Evolutionary conservation across 2,329 filamentous ascomycete species (phyloP).

Genomic region (Aspergillus pseudotamarii): DNA sequence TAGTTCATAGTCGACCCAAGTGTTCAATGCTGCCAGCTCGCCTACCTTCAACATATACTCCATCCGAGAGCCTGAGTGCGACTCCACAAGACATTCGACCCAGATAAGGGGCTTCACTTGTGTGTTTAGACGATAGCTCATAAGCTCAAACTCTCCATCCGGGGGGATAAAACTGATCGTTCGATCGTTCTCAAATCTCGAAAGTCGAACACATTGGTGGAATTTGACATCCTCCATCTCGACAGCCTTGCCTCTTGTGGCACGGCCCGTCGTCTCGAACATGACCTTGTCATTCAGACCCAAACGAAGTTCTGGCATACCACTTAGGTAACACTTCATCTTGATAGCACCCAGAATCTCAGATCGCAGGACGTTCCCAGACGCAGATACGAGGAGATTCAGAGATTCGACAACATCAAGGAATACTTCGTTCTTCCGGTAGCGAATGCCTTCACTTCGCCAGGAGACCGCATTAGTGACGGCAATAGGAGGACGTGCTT

Average conservation of each 20-base stretch:
- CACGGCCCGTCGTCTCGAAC: slow-evolving; percentile 96
- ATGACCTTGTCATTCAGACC: slow-evolving; percentile 99
- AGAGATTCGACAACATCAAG: slow-evolving; percentile 95
- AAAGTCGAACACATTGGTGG: slow-evolving; percentile 94
- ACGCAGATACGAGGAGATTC: slow-evolving; percentile 91
- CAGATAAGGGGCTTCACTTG: slow-evolving; percentile 98
- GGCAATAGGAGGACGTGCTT: slow-evolving; percentile 92
- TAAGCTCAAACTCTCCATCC: slow-evolving; percentile 97
- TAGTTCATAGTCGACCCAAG: not conserved
- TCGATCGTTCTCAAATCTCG: slow-evolving; percentile 95
- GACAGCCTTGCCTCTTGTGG: slow-evolving; percentile 92
- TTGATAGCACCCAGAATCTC: slow-evolving; percentile 97
- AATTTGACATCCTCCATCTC: slow-evolving; percentile 99
- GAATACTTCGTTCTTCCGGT: slow-evolving; percentile 99
- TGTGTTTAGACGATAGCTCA: slow-evolving; percentile 98
- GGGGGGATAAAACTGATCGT: slow-evolving; percentile 99
- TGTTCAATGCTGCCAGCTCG: not conserved
- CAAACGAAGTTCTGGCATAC: slow-evolving; percentile 93
- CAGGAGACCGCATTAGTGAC: slow-evolving; percentile 98
- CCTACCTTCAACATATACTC: slow-evolving; percentile 94
- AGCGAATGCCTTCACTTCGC: slow-evolving; percentile 96
- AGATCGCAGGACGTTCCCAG: slow-evolving; percentile 91
- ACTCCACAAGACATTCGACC: slow-evolving; percentile 98
- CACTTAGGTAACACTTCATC: slow-evolving; percentile 99
- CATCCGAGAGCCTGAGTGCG: slow-evolving; percentile 90